Evolutionary conservation across 2,329 filamentous ascomycete species (phyloP).

Genomic region (Stromatinia cepivora): DNA sequence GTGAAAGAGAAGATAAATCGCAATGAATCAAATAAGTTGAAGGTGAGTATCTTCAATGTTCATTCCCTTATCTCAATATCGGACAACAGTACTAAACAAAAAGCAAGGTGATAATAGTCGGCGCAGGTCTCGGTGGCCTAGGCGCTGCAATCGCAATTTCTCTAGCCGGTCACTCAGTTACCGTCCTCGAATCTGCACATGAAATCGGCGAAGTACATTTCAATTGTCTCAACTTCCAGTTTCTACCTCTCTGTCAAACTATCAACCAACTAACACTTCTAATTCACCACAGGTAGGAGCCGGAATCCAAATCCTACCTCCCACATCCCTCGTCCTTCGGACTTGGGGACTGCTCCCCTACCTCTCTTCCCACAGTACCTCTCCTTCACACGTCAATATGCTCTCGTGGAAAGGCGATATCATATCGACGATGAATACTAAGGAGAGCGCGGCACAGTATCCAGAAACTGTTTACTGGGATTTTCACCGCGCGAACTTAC

Average conservation of each 20-base stretch:
- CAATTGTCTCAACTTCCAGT: conserved; percentile 21
- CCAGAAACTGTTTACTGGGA: conserved; percentile 45
- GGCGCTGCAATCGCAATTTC: conserved; percentile 41
- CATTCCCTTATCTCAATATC: not conserved
- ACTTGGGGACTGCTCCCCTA: conserved; percentile 32
- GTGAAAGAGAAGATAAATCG: conserved; percentile 4
- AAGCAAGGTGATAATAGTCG: conserved; percentile 49
- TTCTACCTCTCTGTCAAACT: too few species aligned
- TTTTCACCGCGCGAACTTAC: conserved; percentile 51
- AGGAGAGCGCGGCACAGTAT: conserved; percentile 31
- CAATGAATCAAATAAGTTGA: conserved; percentile 27
- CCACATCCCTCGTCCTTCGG: conserved; percentile 33
- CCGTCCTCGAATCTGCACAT: conserved; percentile 45
- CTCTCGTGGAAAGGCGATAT: conserved; percentile 42
- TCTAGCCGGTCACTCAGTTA: conserved; percentile 43
- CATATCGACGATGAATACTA: conserved; percentile 34
- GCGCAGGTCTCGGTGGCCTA: conserved; percentile 57
- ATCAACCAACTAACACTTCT: conserved; percentile 22
- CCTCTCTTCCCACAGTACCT: conserved; percentile 29
- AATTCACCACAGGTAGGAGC: conserved; percentile 44
- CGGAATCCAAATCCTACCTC: conserved; percentile 38
- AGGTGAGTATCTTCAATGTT: conserved; percentile 23
- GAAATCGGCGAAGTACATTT: conserved; percentile 45
- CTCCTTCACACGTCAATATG: conserved; percentile 53
- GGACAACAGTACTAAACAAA: not conserved